phyloP scores from a whole-genome alignment of 106 monocot species.

The Platanthera zijinensis region DNA sequence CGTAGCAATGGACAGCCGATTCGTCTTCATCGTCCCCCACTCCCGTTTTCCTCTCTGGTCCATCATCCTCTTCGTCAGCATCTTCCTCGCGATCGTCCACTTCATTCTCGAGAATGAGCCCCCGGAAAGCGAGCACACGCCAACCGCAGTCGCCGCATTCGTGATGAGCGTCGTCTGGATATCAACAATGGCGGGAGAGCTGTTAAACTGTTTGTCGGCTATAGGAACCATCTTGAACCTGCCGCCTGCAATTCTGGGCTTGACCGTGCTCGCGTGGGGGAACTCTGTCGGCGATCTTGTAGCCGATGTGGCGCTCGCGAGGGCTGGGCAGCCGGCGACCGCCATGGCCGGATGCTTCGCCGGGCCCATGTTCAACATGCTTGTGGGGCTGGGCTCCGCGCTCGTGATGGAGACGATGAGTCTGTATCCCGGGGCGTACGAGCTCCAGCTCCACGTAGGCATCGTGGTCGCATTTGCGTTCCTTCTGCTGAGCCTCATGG shows the following conservation, averaged over 20 bases:
- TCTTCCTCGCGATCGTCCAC: constrained; percentile 40
- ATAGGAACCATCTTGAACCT: constrained; percentile 59
- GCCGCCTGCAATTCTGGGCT: constrained; percentile 72
- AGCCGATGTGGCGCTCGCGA: constrained; percentile 83
- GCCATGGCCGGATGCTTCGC: constrained; percentile 98
- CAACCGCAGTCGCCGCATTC: constrained; percentile 43
- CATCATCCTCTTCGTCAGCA: constrained; percentile 44
- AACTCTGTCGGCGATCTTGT: constrained; percentile 92
- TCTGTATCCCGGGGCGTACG: constrained; percentile 61
- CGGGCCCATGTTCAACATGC: constrained; percentile 98
- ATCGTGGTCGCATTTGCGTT: constrained; percentile 93
- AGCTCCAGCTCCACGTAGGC: constrained; percentile 52
- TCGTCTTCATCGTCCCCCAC: constrained; percentile 59
- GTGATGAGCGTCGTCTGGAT: constrained; percentile 96
- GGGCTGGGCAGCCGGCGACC: constrained; percentile 69
- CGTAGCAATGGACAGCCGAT: constrained; percentile 37
- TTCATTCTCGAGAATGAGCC: constrained; percentile 57
- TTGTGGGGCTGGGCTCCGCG: constrained; percentile 74
- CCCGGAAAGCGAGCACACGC: constrained; percentile 35
- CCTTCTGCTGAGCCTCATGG: constrained; percentile 84
- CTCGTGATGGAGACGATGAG: constrained; percentile 57
- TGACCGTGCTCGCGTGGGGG: constrained; percentile 95
- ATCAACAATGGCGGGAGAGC: constrained; percentile 89
- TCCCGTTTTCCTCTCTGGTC: constrained; percentile 63
- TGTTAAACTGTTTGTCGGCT: constrained; percentile 56